These are phyloP conservation scores for Spiromastix sp. DNA, from an alignment of 2,329 filamentous ascomycete genomes.

Conservation along the genomic window DNA sequence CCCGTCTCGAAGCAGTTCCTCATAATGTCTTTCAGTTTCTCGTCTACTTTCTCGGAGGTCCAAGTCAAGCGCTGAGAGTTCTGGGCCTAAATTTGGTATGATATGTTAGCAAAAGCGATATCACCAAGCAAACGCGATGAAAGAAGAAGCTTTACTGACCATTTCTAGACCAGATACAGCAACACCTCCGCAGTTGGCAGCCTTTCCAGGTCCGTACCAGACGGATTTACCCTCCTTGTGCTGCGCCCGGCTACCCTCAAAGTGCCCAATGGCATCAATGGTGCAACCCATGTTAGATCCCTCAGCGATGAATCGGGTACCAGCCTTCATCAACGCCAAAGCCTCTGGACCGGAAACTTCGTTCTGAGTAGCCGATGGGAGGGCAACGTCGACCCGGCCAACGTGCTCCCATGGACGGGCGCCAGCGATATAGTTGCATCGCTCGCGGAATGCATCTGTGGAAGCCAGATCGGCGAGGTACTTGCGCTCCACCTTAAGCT, in stretches of 20 bases:
- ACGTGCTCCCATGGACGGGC: slow-evolving; percentile 87
- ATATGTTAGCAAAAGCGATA: not conserved
- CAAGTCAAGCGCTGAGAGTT: slow-evolving; percentile 81
- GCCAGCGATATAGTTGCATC: slow-evolving; percentile 79
- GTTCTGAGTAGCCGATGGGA: slow-evolving; percentile 94
- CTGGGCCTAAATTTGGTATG: slow-evolving; percentile 53
- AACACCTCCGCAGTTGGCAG: slow-evolving; percentile 93
- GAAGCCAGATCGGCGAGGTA: slow-evolving; percentile 63
- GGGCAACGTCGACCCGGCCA: slow-evolving; percentile 78
- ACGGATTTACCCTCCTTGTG: slow-evolving; percentile 54
- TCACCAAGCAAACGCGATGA: not conserved
- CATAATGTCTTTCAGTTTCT: slow-evolving; percentile 90
- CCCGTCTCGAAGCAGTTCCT: slow-evolving; percentile 85
- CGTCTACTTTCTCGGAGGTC: slow-evolving; percentile 83
- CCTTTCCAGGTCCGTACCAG: slow-evolving; percentile 97
- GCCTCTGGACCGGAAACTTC: slow-evolving; percentile 91
- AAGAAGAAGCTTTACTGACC: slow-evolving; percentile 28
- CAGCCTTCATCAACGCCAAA: slow-evolving; percentile 63
- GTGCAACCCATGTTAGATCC: slow-evolving; percentile 99
- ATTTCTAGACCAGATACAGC: slow-evolving; percentile 97
- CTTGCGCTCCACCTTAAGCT: slow-evolving; percentile 79
- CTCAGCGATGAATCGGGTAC: slow-evolving; percentile 81
- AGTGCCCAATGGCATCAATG: slow-evolving; percentile 85
- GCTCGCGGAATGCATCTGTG: slow-evolving; percentile 44
- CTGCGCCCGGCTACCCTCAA: slow-evolving; percentile 54